These are phyloP conservation scores for Psilocybe sp. DNA, from an alignment of 768 basidiomycete species.

Conservation along the genomic window DNA sequence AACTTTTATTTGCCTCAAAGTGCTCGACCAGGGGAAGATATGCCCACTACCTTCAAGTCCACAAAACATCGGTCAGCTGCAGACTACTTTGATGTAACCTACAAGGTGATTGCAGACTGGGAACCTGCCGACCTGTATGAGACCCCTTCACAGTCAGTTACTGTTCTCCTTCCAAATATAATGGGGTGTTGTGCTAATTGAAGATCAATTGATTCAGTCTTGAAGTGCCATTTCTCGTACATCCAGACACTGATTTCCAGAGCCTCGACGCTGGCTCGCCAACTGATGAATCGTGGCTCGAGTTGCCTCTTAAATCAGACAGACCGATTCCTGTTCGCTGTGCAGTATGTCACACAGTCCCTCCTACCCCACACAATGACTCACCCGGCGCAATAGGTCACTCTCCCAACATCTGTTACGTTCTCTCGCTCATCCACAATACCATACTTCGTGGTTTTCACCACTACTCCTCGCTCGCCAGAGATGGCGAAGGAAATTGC, in stretches of 20 bases:
- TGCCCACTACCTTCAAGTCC: constrained; percentile 58
- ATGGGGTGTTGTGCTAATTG: constrained; percentile 3
- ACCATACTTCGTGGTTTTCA: constrained; percentile 73
- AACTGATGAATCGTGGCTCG: constrained; percentile 58
- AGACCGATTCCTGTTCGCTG: constrained; percentile 62
- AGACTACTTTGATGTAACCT: constrained; percentile 42
- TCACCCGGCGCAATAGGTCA: constrained; percentile 40
- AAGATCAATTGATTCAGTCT: constrained; percentile 36
- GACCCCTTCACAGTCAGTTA: constrained; percentile 46
- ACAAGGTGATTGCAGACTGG: constrained; percentile 58
- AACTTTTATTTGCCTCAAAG: constrained; percentile 54
- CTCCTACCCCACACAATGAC: not conserved
- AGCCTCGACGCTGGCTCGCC: constrained; percentile 46
- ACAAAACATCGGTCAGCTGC: constrained; percentile 26
- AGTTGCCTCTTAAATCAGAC: constrained; percentile 63
- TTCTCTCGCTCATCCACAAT: constrained; percentile 64
- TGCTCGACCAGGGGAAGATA: constrained; percentile 47
- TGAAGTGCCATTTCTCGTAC: constrained; percentile 62
- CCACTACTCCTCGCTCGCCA: constrained; percentile 55
- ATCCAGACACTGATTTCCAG: constrained; percentile 58
- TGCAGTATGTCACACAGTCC: constrained; percentile 45
- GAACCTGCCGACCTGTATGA: constrained; percentile 46
- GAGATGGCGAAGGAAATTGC: constrained; percentile 62
- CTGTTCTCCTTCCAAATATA: constrained; percentile 6
- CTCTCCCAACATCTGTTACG: constrained; percentile 57